Conservation (phyloP, 116 monocot genomes). For the Dioscorea cayenensis region DNA sequence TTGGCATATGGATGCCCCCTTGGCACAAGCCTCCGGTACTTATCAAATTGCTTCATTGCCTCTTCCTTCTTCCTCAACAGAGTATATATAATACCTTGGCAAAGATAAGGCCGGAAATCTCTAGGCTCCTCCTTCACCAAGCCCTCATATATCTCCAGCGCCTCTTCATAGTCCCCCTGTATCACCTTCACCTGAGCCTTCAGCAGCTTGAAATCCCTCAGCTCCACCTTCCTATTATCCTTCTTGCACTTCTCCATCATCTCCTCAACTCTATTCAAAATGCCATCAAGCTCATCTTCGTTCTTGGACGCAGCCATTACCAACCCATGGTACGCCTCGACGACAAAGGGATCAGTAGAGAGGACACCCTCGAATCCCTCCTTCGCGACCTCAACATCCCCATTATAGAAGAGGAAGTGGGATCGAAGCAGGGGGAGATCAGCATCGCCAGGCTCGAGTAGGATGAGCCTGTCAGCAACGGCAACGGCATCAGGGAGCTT, state of each 20-base stretch:
- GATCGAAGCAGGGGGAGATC: constrained; percentile 25
- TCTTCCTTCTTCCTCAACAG: constrained; percentile 65
- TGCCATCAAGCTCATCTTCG: constrained; percentile 18
- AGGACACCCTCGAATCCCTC: constrained; percentile 15
- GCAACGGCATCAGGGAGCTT: constrained; percentile 15
- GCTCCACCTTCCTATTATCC: constrained; percentile 56
- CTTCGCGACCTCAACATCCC: constrained; percentile 13
- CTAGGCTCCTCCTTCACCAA: constrained; percentile 69
- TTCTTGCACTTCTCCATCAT: constrained; percentile 56
- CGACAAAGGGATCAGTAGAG: constrained; percentile 12
- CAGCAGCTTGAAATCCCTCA: constrained; percentile 67
- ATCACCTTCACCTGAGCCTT: constrained; percentile 55
- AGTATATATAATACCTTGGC: constrained; percentile 67
- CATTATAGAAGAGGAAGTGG: constrained; percentile 20
- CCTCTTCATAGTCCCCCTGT: constrained; percentile 46
- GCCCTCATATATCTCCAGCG: constrained; percentile 41
- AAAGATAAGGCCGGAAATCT: constrained; percentile 77
- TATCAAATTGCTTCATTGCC: constrained; percentile 67
- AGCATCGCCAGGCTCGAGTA: constrained; percentile 14
- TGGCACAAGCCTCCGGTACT: constrained; percentile 67
- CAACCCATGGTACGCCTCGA: constrained; percentile 47
- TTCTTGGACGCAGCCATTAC: constrained; percentile 19
- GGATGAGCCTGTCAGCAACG: constrained; percentile 21
- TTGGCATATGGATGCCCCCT: constrained; percentile 50
- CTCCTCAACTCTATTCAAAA: constrained; percentile 35